phyloP scores from a whole-genome alignment of 2,329 filamentous ascomycete species.

The Penicillium frequentans region DNA sequence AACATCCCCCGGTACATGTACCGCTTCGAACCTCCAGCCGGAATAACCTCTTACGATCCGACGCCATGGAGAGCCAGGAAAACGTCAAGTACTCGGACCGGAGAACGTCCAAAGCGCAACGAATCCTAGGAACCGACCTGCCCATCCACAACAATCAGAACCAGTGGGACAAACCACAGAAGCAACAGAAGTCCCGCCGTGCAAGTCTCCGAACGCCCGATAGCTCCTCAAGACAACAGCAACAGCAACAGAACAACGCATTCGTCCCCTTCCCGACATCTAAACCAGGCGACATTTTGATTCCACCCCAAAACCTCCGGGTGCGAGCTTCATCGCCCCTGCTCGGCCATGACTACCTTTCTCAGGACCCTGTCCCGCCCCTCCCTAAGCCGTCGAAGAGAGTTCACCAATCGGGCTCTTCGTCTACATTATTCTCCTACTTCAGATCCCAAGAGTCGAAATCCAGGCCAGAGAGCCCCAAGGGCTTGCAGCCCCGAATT shows the following conservation, averaged over 20 bases:
- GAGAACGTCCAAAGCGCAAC: constrained; percentile 32
- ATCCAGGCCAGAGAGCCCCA: constrained; percentile 16
- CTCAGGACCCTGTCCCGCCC: constrained; percentile 26
- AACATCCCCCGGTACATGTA: constrained; percentile 11
- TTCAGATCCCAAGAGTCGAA: constrained; percentile 46
- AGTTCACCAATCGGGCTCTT: constrained; percentile 43
- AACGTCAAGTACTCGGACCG: constrained; percentile 17
- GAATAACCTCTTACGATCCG: constrained; percentile 6
- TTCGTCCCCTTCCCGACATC: constrained; percentile 30
- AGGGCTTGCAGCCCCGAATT: constrained; percentile 17
- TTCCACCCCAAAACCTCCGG: constrained; percentile 33
- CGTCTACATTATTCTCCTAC: constrained; percentile 48
- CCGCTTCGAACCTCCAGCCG: constrained; percentile 24
- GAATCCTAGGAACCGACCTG: constrained; percentile 33
- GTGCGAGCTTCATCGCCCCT: constrained; percentile 49
- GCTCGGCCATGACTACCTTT: constrained; percentile 40
- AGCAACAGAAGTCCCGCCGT: constrained; percentile 21
- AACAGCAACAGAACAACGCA: constrained; percentile 5
- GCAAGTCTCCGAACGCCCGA: constrained; percentile 46
- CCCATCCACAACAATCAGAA: constrained; percentile 23
- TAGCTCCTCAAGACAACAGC: constrained; percentile 29
- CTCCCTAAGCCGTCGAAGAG: constrained; percentile 39
- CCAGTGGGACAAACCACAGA: constrained; percentile 23
- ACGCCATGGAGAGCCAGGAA: constrained; percentile 19
- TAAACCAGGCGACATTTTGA: constrained; percentile 9